These are phyloP conservation scores for Berberis vulgaris DNA, from an alignment of 164 flowering plant genomes.

Conservation along the genomic window DNA sequence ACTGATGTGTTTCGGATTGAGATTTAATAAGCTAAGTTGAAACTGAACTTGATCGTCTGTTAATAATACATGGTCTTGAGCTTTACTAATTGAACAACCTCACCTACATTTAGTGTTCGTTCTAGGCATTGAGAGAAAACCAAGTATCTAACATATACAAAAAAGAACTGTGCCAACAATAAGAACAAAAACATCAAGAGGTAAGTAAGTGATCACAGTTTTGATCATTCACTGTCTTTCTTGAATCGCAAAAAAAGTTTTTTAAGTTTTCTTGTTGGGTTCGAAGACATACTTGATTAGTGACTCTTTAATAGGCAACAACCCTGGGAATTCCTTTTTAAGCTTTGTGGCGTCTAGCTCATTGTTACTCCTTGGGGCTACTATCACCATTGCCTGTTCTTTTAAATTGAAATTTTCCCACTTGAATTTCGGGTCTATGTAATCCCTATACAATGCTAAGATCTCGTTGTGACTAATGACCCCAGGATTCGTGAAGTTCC, in stretches of 20 bases:
- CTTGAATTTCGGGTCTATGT: slow-evolving; percentile 19
- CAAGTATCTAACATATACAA: neutral
- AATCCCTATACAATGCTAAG: slow-evolving; percentile 17
- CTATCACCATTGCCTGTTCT: slow-evolving; percentile 20
- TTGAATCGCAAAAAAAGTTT: neutral
- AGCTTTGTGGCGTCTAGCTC: slow-evolving; percentile 21
- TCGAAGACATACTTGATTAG: slow-evolving; percentile 21
- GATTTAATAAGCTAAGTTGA: neutral
- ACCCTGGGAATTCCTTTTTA: slow-evolving; percentile 13
- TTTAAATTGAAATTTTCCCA: slow-evolving; percentile 18
- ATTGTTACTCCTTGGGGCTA: slow-evolving; percentile 23
- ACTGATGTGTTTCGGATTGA: no score
- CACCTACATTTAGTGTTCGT: neutral
- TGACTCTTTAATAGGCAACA: slow-evolving; percentile 20
- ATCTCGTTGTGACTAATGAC: slow-evolving; percentile 24
- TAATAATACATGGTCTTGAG: neutral
- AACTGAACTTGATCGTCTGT: neutral
- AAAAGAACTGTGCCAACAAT: neutral
- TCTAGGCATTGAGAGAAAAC: neutral
- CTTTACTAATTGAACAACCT: neutral
- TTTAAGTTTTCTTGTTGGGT: slow-evolving; percentile 20
- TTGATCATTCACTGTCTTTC: neutral
- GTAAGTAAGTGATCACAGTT: neutral
- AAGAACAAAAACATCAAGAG: slow-evolving; percentile 1
- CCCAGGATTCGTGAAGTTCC: slow-evolving; percentile 25